Base-by-base conservation (phyloP, 495 filamentous ascomycete species). In the Penicillium argentinense region DNA sequence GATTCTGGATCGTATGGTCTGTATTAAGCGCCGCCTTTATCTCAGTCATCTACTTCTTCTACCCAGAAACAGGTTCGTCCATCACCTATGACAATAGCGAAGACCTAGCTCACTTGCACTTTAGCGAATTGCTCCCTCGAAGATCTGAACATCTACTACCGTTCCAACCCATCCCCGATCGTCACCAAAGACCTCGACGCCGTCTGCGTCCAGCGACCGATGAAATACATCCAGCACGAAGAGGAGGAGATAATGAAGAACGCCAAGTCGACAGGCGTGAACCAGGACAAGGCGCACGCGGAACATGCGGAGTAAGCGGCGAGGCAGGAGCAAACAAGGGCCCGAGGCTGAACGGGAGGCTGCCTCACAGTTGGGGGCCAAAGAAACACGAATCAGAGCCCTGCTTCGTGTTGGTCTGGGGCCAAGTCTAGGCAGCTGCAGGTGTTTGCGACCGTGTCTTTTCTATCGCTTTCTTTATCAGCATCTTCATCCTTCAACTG, bases 1-100 rank as follows among this genome's bases (percentile, higher is more conserved):
- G 67, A 37, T 83, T 83, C 61, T 85, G 77, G 64, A 75, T 85
- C 52, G 76, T 84, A 18, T 85, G 77, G 69, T 75, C 75, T 5
- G 72, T 78, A 6, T 68, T 79, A 51, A 84, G 84, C 50, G 72
- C 69, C 5, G 47, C 57, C 21, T 86, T 85, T 58, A 57, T 85
- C 1, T 78, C 79, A 0, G 63, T 84, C 18, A 73, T 82, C 17
- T 85, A 80, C 52, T 74, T 84, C 48, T 75, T 84, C 40, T 84
- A 79, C 49, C 81, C 79, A 2, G 82, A 85, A 53, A 83, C 81
- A 18, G 69, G 59, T 67, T 13, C 12, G 57, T 53, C 14, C 30
- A n/a, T n/a, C n/a, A n/a, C 4, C 4, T n/a, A 13, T 24, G 9
- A 22, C n/a, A 21, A 2, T 18, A 1, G 38, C 22, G 2, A 8